phyloP scores from a whole-genome alignment of 2,329 filamentous ascomycete species.

The Curvularia sp. region DNA sequence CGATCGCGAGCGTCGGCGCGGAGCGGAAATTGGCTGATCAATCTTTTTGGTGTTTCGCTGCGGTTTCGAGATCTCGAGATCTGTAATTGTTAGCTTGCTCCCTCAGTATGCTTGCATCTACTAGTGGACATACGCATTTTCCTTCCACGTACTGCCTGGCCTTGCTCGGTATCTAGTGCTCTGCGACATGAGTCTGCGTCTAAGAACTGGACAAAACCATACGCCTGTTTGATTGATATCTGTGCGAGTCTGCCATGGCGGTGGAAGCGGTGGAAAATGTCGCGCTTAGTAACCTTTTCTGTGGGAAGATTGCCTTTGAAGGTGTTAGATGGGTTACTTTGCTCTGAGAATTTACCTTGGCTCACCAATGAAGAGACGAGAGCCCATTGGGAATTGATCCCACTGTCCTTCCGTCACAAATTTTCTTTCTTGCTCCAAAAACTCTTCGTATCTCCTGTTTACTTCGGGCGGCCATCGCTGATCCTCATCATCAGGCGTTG shows the following conservation, averaged over 20 bases:
- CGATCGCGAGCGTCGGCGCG: conserved; percentile 66
- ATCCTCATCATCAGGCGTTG: conserved; percentile 55
- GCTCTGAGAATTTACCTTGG: neutral
- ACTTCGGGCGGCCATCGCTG: conserved; percentile 63
- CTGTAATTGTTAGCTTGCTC: conserved; percentile 57
- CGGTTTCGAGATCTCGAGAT: conserved; percentile 87
- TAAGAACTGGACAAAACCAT: conserved; percentile 95
- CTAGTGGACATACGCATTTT: conserved; percentile 78
- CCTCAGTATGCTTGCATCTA: neutral
- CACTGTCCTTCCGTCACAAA: conserved; percentile 81
- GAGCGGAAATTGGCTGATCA: conserved; percentile 43
- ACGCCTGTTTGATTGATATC: conserved; percentile 94
- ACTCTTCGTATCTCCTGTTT: conserved; percentile 74
- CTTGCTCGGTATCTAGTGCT: conserved; percentile 81
- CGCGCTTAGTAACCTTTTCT: conserved; percentile 90
- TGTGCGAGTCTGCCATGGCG: conserved; percentile 86
- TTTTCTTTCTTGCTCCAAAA: conserved; percentile 74
- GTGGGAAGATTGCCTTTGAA: conserved; percentile 82
- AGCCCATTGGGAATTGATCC: conserved; percentile 80
- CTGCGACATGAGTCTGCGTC: conserved; percentile 74
- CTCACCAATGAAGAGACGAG: conserved; percentile 81
- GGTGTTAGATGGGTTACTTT: conserved; percentile 22
- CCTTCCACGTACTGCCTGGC: conserved; percentile 81
- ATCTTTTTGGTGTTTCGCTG: conserved; percentile 78
- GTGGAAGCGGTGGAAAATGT: conserved; percentile 91